phyloP scores from a whole-genome alignment of 345 rosid species.

The Dimocarpus longan region DNA sequence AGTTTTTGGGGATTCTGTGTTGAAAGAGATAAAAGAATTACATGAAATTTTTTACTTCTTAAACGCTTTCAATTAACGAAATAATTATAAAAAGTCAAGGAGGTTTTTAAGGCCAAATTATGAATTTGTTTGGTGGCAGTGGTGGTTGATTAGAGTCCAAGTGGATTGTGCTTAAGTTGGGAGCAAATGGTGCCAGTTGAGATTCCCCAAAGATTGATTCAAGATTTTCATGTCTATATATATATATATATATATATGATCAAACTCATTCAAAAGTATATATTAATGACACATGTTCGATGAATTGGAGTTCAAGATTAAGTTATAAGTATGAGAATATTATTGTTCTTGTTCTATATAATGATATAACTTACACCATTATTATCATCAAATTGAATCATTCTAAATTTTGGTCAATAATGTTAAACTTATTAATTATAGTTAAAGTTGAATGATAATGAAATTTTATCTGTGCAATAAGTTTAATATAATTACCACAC shows the following conservation, averaged over 20 bases:
- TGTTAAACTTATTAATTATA: not conserved
- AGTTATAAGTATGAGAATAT: not conserved
- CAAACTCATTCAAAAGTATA: not conserved
- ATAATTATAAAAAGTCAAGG: not conserved
- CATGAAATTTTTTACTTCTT: not conserved
- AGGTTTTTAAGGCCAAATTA: not conserved
- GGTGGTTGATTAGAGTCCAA: conserved; percentile 1
- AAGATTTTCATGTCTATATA: not conserved
- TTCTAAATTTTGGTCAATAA: not conserved
- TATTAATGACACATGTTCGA: not conserved
- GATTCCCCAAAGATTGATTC: not conserved
- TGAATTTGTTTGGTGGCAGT: not conserved
- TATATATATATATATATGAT: no score
- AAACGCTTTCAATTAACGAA: not conserved
- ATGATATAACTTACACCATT: not conserved
- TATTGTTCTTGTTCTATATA: not conserved
- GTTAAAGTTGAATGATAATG: not conserved
- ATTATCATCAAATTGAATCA: not conserved
- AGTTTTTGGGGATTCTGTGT: not conserved
- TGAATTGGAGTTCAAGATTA: not conserved
- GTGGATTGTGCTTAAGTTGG: not conserved
- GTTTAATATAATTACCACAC: no score
- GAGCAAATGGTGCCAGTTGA: conserved; percentile 7
- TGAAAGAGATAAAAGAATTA: not conserved
- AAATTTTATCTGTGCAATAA: not conserved